Percentiles rank a stretch among this genome's conserved stretches.
These are phyloP conservation scores for Phytophthora fragariae DNA, from an alignment of 352 stramenopile genomes.

Conservation along the genomic window DNA sequence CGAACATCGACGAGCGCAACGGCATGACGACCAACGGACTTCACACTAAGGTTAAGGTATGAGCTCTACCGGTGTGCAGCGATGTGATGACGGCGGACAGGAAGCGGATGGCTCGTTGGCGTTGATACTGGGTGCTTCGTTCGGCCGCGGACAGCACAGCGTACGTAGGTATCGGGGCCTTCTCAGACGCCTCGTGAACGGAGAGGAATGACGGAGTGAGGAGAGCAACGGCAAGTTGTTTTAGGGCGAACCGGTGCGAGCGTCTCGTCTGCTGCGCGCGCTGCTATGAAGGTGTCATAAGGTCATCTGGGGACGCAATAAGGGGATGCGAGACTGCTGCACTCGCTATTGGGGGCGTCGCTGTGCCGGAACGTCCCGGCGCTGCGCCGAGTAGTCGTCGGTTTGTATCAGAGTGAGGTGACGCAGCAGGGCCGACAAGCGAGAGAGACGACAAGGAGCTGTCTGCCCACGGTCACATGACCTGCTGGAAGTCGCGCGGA, in stretches of 20 bases:
- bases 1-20: slow-evolving; percentile 30
- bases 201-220: slow-evolving; percentile 30
- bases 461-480: slow-evolving; percentile 1
- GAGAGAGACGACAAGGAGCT: slow-evolving; percentile 2
- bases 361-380: background rate
- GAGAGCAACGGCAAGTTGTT: slow-evolving; percentile 9
- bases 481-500: slow-evolving; percentile 18
- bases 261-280: background rate
- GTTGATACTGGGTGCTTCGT: background rate
- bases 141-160: no score
- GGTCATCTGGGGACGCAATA: background rate
- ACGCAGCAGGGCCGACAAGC: slow-evolving; percentile 4
- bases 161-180: background rate
- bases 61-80: background rate
- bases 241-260: slow-evolving; percentile 18
- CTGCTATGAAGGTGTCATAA: slow-evolving; percentile 1
- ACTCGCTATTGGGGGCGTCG: no score
- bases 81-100: background rate
- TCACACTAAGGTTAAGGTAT: background rate
- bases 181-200: slow-evolving; percentile 2
- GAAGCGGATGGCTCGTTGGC: background rate
- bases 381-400: no score
- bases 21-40: slow-evolving; percentile 12
- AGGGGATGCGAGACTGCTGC: background rate
- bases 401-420: no score